phyloP scores from a whole-genome alignment of 2,329 filamentous ascomycete genomes.

The Alternaria alternata region DNA sequence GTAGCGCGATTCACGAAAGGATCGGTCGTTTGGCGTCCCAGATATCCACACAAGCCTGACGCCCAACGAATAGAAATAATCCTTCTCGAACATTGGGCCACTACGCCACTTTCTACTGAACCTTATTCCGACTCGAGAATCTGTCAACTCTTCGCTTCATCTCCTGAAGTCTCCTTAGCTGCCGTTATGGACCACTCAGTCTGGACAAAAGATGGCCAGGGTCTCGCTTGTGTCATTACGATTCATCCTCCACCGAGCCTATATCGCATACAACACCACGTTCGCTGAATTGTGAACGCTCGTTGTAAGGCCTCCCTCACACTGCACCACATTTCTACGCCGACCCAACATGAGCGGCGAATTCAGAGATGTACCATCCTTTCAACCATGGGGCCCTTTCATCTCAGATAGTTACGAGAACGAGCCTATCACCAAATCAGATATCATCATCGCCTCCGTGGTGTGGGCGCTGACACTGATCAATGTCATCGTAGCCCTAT shows the following conservation, averaged over 20 bases:
- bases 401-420: constrained; percentile 33
- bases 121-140: constrained; percentile 30
- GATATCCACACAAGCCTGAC: constrained; percentile 4
- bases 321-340: background rate
- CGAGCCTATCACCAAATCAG: constrained; percentile 39
- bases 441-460: constrained; percentile 43
- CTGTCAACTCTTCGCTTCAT: constrained; percentile 20
- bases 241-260: background rate
- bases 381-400: constrained; percentile 37
- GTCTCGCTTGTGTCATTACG: background rate
- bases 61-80: constrained; percentile 7
- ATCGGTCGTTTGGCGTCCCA: constrained; percentile 12
- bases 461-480: constrained; percentile 42
- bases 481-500: constrained; percentile 41
- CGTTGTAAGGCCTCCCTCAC: background rate
- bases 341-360: constrained; percentile 26
- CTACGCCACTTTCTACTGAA: constrained; percentile 15
- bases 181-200: constrained; percentile 17
- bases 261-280: constrained; percentile 1
- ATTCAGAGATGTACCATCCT: constrained; percentile 25
- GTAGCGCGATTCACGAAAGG: constrained; percentile 7
- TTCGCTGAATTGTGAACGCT: constrained; percentile 1
- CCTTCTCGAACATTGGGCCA: background rate
- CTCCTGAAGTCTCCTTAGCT: constrained; percentile 26
- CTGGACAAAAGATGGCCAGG: constrained; percentile 19